These are phyloP conservation scores for Pachyrhizus erosus DNA, from an alignment of 306 rosid genomes.

Conservation along the genomic window DNA sequence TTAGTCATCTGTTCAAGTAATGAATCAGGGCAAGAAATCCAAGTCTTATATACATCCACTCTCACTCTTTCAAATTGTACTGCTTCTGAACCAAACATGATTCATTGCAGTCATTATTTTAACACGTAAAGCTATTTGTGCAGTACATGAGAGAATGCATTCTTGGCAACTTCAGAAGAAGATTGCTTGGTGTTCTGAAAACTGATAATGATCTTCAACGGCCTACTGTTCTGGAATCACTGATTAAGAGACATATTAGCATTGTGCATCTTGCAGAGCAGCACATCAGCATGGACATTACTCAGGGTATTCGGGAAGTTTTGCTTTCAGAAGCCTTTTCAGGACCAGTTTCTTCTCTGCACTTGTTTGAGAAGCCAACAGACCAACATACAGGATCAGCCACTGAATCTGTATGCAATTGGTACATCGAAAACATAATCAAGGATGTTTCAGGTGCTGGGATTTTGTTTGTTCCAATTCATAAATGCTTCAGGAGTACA, in stretches of 20 bases:
- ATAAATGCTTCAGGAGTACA: slow-evolving; percentile 94
- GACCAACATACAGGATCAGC: slow-evolving; percentile 94
- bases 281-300: slow-evolving; percentile 98
- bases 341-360: slow-evolving; percentile 96
- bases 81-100: slow-evolving; percentile 14
- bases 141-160: slow-evolving; percentile 99
- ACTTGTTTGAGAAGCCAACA: slow-evolving; percentile 83
- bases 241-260: slow-evolving; percentile 84
- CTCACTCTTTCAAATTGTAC: slow-evolving; percentile 16
- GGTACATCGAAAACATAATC: slow-evolving; percentile 96
- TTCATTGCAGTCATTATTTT: slow-evolving; percentile 31
- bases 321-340: slow-evolving; percentile 87
- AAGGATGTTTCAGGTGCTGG: slow-evolving; percentile 96
- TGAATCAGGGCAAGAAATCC: slow-evolving; percentile 4
- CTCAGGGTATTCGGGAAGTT: slow-evolving; percentile 95
- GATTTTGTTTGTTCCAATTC: slow-evolving; percentile 87
- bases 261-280: slow-evolving; percentile 96
- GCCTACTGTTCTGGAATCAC: slow-evolving; percentile 86
- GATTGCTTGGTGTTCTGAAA: slow-evolving; percentile 90
- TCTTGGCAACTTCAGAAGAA: slow-evolving; percentile 96
- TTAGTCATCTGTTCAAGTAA: slow-evolving; percentile 28
- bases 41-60: slow-evolving; percentile 10
- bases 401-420: slow-evolving; percentile 86
- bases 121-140: slow-evolving; percentile 47
- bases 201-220: slow-evolving; percentile 97